Conservation (phyloP, 208 protist species). For the Leishmania lainsoni region DNA sequence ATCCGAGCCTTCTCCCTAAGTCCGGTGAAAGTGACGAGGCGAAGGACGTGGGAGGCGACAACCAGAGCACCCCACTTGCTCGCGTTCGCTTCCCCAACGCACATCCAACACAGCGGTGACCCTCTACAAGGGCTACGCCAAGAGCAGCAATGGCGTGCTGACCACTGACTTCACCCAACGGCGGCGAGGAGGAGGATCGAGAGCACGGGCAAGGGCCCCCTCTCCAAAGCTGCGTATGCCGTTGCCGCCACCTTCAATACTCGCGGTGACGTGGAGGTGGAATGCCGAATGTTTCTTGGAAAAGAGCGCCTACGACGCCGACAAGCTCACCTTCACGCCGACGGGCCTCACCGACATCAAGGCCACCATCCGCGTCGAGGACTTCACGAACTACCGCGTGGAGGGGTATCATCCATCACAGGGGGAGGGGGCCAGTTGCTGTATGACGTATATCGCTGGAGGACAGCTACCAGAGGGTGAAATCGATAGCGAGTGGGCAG, state of each 20-base stretch:
- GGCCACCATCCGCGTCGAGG: slow-evolving; percentile 37
- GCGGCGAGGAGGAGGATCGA: slow-evolving; percentile 67
- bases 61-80: background rate
- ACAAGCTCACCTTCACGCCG: slow-evolving; percentile 59
- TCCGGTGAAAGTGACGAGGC: too few relatives aligned
- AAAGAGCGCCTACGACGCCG: slow-evolving; percentile 27
- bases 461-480: slow-evolving; percentile 38
- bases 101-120: slow-evolving; percentile 2
- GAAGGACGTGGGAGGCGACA: too few relatives aligned
- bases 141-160: slow-evolving; percentile 71
- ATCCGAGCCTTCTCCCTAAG: background rate
- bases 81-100: background rate
- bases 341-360: slow-evolving; percentile 32
- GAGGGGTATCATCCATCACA: slow-evolving; percentile 43
- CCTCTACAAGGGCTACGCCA: slow-evolving; percentile 78
- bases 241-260: slow-evolving; percentile 48
- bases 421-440: slow-evolving; percentile 24
- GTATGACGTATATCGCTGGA: slow-evolving; percentile 47
- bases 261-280: slow-evolving; percentile 43
- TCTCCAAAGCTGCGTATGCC: slow-evolving; percentile 39
- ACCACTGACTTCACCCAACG: slow-evolving; percentile 54
- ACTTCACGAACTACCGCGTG: slow-evolving; percentile 48
- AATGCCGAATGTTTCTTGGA: slow-evolving; percentile 53
- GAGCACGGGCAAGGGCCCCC: slow-evolving; percentile 63
- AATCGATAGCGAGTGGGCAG: slow-evolving; percentile 21